Conservation (phyloP, 2,329 filamentous ascomycete genomes). For the Neofusicoccum umdonicola region DNA sequence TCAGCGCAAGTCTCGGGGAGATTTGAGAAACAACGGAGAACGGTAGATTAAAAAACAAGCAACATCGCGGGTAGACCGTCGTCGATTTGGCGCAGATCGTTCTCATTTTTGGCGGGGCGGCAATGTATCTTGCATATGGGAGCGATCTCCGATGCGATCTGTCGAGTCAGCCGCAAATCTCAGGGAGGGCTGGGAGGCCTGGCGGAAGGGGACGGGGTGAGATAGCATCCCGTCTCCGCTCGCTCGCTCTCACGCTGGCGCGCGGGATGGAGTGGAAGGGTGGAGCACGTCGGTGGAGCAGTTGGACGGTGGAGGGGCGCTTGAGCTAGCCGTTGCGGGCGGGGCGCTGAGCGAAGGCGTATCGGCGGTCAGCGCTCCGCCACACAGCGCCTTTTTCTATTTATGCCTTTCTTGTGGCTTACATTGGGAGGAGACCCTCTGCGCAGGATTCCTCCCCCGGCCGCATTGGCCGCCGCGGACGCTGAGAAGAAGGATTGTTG, state of each 20-base stretch:
- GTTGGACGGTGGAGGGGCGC: not conserved
- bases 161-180: not conserved
- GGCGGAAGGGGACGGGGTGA: not conserved
- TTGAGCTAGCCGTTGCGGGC: not conserved
- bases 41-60: not conserved
- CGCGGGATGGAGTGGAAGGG: not conserved
- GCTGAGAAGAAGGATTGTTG: not conserved
- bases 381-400: not conserved
- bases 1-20: not conserved
- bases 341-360: not conserved
- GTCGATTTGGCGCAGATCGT: not conserved
- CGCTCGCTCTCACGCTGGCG: not conserved
- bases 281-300: not conserved
- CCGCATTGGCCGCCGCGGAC: not conserved
- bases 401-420: not conserved
- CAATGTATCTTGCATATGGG: slow-evolving; percentile 9
- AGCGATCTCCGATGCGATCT: not conserved
- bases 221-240: not conserved
- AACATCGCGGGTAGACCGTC: not conserved
- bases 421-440: not conserved
- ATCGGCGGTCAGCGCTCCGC: slow-evolving; percentile 3
- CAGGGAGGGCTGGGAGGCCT: not conserved
- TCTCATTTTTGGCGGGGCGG: not conserved
- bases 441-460: not conserved
- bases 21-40: not conserved